Percentiles rank a stretch among this genome's conserved stretches.
These are phyloP conservation scores for Cryptococcus deneoformans DNA, from an alignment of 1,284 basidiomycete genomes.

Conservation along the genomic window DNA sequence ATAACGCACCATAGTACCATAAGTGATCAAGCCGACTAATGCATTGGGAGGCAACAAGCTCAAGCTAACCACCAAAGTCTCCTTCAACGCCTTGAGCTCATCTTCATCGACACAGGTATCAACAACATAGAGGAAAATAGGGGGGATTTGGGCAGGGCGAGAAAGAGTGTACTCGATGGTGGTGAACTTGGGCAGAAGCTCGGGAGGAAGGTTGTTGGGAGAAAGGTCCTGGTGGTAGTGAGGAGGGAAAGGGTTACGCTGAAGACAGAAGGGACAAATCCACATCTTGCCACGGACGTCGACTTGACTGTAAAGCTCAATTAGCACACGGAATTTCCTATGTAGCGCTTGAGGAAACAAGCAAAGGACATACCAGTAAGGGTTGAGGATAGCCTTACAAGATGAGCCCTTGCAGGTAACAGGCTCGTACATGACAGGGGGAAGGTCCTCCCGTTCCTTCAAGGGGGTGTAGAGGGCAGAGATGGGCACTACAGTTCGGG, in stretches of 20 bases:
- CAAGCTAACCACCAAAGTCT: conserved; percentile 89
- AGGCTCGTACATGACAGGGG: conserved; percentile 95
- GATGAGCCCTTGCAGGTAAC: conserved; percentile 93
- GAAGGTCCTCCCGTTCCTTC: conserved; percentile 91
- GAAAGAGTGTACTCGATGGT: conserved; percentile 98
- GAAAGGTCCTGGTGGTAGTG: conserved; percentile 97
- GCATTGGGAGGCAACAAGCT: conserved; percentile 90
- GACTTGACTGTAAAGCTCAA: conserved; percentile 68
- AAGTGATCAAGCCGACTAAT: conserved; percentile 93
- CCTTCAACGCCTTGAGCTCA: conserved; percentile 90
- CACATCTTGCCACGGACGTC: conserved; percentile 98
- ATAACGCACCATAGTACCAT: conserved; percentile 82
- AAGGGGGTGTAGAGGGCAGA: conserved; percentile 97
- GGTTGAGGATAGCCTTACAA: conserved; percentile 95
- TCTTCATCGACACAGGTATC: conserved; percentile 97
- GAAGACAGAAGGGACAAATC: conserved; percentile 99
- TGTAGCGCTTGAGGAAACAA: no score
- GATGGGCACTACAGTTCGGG: conserved; percentile 96
- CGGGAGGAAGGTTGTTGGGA: conserved; percentile 92
- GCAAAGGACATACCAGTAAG: conserved; percentile 72
- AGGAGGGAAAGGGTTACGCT: conserved; percentile 94
- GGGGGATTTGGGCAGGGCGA: conserved; percentile 86
- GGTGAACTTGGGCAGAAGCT: conserved; percentile 96
- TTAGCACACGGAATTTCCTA: not conserved
- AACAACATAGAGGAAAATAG: conserved; percentile 95